Evolutionary conservation across 23 red algal species (phyloP), one percentile per base, ranked within the genome.

Genomic region (Pyropia haitanensis): DNA sequence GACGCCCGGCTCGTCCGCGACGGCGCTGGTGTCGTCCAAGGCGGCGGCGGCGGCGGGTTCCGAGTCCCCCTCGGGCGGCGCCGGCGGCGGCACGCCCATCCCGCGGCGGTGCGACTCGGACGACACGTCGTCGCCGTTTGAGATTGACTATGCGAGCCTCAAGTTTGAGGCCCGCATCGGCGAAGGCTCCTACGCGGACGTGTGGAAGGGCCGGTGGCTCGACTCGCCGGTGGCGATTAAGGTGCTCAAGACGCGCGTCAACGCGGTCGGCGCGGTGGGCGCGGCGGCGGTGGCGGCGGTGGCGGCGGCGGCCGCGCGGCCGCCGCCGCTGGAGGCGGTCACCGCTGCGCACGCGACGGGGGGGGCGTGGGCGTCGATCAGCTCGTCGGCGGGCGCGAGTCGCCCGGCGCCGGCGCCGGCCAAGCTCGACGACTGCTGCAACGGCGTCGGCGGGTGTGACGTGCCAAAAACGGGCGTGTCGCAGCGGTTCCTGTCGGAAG

Each of bases 141-240:
- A 68, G 14, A 93, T 93, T 23, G 88, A 93, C 33, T 93, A 79
- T 51, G 61, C 68, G 28, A 62, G 72, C 23, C 62, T 95, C 5
- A 49, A 56, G 25, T 71, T 95, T 25, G 78, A 71, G 28, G 30
- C 76, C 39, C 85, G 73, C 29, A 72, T 95, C 57, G 89, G 89
- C 13, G 68, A 82, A 19, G 89, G 94, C 58, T 80, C 76, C 16
- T 98, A 91, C 82, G 85, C 94, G 20, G 78, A 70, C 14, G 94
- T 98, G 28, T 98, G 94, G 94, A 61, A 70, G 26, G 81, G 77
- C 68, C 79, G 74, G 60, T 98, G 94, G 94, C 80, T 98, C 22
- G 81, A 98, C 67, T 75, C 84, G 50, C 85, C 85, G 32, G 94
- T 98, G 27, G 94, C 94, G 59, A 81, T 98, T 10, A 98, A 98